Evolutionary conservation across 148 eudicot genomes (phyloP).

Genomic region (Fagopyrum tataricum): DNA sequence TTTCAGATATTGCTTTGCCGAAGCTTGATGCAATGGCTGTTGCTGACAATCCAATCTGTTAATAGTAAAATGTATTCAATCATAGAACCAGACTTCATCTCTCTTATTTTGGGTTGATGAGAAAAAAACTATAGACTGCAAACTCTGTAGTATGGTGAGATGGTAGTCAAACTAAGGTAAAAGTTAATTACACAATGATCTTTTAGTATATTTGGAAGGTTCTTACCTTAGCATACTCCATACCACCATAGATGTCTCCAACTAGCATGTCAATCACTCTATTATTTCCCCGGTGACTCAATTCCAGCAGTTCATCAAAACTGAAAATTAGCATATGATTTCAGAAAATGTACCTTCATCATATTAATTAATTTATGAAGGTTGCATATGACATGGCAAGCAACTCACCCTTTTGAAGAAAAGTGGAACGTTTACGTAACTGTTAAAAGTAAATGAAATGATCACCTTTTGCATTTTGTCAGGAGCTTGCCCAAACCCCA

Average conservation of each 20-base stretch:
- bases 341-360: slow-evolving; percentile 6
- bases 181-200: neutral
- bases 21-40: slow-evolving; percentile 93
- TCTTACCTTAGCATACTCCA: slow-evolving; percentile 73
- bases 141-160: neutral
- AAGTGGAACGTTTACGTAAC: slow-evolving; percentile 2
- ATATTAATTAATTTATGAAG: neutral
- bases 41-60: slow-evolving; percentile 76
- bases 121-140: neutral
- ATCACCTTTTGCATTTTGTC: slow-evolving; percentile 81
- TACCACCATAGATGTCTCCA: slow-evolving; percentile 88
- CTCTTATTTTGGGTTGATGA: neutral
- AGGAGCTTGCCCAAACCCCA: slow-evolving; percentile 82
- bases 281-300: slow-evolving; percentile 80
- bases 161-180: neutral
- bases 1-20: slow-evolving; percentile 70
- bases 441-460: slow-evolving; percentile 4
- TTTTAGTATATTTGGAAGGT: neutral
- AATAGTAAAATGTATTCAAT: neutral
- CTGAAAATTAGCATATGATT: slow-evolving; percentile 25
- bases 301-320: slow-evolving; percentile 84
- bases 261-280: slow-evolving; percentile 94
- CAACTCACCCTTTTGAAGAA: neutral
- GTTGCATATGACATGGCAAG: neutral
- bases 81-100: neutral